Conservation (phyloP, 805 yeast species). For the Candida silvatica region DNA sequence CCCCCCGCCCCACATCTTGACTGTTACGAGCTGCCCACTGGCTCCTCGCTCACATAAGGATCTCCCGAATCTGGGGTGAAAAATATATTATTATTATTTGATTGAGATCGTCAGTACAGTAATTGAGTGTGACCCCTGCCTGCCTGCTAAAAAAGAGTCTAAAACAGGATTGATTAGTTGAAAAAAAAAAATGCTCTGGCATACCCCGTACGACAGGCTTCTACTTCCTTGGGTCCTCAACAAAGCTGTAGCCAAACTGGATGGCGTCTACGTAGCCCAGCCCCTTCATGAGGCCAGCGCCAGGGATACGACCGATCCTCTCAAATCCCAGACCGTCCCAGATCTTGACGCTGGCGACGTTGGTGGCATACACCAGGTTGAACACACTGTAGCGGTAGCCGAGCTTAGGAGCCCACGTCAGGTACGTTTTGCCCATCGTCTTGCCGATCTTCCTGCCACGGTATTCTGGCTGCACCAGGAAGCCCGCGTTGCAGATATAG, state of each 20-base stretch:
- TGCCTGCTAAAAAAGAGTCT: too few species aligned
- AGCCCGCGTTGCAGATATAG: slow-evolving; percentile 85
- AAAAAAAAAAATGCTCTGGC: too few species aligned
- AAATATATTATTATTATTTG: too few species aligned
- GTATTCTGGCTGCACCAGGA: slow-evolving; percentile 49
- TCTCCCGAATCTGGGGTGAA: too few species aligned
- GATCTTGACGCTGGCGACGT: slow-evolving; percentile 61
- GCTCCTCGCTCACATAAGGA: too few species aligned
- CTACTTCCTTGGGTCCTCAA: not conserved
- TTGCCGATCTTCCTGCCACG: slow-evolving; percentile 62
- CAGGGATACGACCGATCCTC: slow-evolving; percentile 63
- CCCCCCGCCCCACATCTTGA: too few species aligned
- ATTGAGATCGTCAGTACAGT: too few species aligned
- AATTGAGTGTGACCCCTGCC: too few species aligned
- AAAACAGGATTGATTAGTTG: too few species aligned
- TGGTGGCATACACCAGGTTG: slow-evolving; percentile 79
- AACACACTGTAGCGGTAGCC: slow-evolving; percentile 82
- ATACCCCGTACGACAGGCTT: not conserved
- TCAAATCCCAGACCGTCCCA: slow-evolving; percentile 86
- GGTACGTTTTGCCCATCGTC: slow-evolving; percentile 58
- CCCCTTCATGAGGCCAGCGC: slow-evolving; percentile 70
- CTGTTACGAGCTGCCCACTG: too few species aligned
- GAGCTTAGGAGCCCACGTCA: slow-evolving; percentile 64
- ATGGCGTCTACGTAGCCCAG: slow-evolving; percentile 65
- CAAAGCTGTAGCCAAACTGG: slow-evolving; percentile 57